These are phyloP conservation scores for Coelastrella sp. DNA, from an alignment of 139 green algal species.

Conservation along the genomic window DNA sequence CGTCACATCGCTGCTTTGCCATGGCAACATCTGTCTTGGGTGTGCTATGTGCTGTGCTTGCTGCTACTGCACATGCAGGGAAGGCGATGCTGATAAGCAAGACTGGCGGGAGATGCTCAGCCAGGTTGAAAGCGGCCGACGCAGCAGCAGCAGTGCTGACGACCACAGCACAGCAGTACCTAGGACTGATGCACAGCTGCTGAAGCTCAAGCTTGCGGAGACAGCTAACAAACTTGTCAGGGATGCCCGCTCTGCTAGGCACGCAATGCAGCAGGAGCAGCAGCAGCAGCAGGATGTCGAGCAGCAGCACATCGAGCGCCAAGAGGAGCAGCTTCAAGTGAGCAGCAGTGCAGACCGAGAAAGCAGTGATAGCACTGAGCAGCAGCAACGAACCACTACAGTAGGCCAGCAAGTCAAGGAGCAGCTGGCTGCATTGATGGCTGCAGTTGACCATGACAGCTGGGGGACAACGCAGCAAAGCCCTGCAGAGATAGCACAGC, in stretches of 20 bases:
- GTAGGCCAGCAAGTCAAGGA: not conserved
- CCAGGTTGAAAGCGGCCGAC: not conserved
- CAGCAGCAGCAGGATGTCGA: not conserved
- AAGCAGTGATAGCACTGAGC: not conserved
- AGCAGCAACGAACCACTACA: not conserved
- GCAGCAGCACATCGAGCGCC: not conserved
- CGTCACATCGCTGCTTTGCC: too few species aligned
- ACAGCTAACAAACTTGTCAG: conserved; percentile 8
- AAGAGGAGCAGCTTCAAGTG: too few species aligned
- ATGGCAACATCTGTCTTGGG: not conserved
- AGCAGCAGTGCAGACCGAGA: not conserved
- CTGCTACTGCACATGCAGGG: not conserved
- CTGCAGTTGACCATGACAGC: conserved; percentile 33
- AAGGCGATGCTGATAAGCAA: not conserved
- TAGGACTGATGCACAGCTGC: conserved; percentile 32
- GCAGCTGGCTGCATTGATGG: conserved; percentile 23
- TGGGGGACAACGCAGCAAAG: conserved; percentile 45
- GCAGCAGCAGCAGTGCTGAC: conserved; percentile 15
- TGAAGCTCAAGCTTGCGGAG: not conserved
- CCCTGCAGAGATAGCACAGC: conserved; percentile 44
- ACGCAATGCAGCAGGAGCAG: not conserved
- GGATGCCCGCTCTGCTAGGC: not conserved
- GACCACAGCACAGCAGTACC: conserved; percentile 14
- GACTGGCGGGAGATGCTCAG: conserved; percentile 34
- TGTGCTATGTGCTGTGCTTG: not conserved